These are phyloP conservation scores for Ciborinia camelliae DNA, from an alignment of 2,329 filamentous ascomycete species.

Conservation along the genomic window DNA sequence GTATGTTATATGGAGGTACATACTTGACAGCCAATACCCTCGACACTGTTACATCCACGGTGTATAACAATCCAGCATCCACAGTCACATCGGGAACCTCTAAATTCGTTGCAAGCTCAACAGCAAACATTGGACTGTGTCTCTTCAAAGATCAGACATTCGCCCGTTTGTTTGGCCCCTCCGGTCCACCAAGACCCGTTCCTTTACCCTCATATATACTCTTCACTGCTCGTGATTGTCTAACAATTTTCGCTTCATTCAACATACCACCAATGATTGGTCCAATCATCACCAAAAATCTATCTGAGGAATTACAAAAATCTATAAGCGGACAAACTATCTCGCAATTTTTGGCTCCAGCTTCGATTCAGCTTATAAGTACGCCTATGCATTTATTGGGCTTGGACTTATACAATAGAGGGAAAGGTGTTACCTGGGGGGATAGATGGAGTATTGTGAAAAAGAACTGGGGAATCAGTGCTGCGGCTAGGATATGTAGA, in stretches of 20 bases:
- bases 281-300: constrained; percentile 57
- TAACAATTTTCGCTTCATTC: constrained; percentile 90
- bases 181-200: constrained; percentile 53
- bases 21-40: constrained; percentile 85
- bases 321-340: constrained; percentile 53
- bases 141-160: constrained; percentile 89
- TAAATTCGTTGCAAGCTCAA: constrained; percentile 78
- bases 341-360: constrained; percentile 79
- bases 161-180: constrained; percentile 74
- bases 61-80: constrained; percentile 53
- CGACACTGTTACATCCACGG: constrained; percentile 72
- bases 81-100: constrained; percentile 67
- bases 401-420: constrained; percentile 79
- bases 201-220: constrained; percentile 69
- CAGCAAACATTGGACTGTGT: constrained; percentile 81
- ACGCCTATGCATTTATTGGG: constrained; percentile 85
- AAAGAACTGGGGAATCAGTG: constrained; percentile 72
- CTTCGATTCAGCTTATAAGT: constrained; percentile 71
- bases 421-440: constrained; percentile 43
- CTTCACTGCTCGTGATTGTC: constrained; percentile 77
- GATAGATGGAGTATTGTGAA: constrained; percentile 67
- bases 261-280: constrained; percentile 80
- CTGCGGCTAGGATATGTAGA: constrained; percentile 71
- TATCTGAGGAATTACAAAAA: constrained; percentile 52
- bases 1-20: constrained; percentile 78